Evolutionary conservation across 1,284 basidiomycete genomes (phyloP).

Genomic region (Heliocybe sulcata): DNA sequence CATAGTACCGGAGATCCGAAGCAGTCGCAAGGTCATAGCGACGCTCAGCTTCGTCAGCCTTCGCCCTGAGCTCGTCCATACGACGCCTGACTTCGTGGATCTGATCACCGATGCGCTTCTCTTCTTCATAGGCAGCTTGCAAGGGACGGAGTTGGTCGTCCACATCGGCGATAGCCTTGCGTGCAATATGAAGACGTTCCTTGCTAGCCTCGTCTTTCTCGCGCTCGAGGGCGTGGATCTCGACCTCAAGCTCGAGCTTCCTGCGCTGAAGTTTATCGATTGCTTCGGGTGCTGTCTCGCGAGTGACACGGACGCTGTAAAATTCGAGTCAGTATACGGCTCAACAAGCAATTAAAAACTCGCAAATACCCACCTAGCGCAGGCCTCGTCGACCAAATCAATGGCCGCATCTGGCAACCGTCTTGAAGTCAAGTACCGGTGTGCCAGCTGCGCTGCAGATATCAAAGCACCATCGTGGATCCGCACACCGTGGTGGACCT

Average conservation of each 20-base stretch:
- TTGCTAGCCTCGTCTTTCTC: conserved; percentile 91
- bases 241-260: conserved; percentile 92
- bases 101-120: conserved; percentile 84
- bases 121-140: conserved; percentile 84
- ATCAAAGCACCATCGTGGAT: conserved; percentile 91
- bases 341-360: not conserved
- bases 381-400: conserved; percentile 91
- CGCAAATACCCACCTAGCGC: conserved; percentile 55
- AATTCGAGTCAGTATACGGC: conserved; percentile 13
- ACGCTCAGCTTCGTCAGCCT: conserved; percentile 93
- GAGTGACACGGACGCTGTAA: conserved; percentile 78
- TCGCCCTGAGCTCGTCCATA: conserved; percentile 90
- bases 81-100: conserved; percentile 74
- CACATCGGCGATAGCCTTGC: conserved; percentile 79
- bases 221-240: conserved; percentile 91
- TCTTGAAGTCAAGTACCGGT: conserved; percentile 87
- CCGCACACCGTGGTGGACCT: conserved; percentile 85
- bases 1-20: conserved; percentile 90
- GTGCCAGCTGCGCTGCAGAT: conserved; percentile 86
- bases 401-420: conserved; percentile 89
- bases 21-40: conserved; percentile 80
- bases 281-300: conserved; percentile 92
- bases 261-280: conserved; percentile 92
- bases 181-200: conserved; percentile 75
- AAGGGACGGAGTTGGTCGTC: conserved; percentile 90